Evolutionary conservation across 2,329 filamentous ascomycete species (phyloP).

Genomic region (Talaromyces funiculosus): DNA sequence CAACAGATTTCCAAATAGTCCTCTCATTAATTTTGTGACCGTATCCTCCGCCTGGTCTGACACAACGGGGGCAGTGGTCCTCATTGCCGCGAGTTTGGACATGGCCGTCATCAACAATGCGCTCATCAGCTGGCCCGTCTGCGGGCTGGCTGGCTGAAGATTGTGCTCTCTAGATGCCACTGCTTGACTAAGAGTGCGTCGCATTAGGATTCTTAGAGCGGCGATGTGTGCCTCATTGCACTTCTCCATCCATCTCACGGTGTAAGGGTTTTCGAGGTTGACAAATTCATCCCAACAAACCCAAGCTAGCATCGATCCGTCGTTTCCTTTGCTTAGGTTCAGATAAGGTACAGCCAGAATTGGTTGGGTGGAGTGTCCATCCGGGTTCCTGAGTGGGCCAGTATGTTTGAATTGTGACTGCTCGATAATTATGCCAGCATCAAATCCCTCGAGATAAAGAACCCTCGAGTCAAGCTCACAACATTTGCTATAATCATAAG

Average conservation of each 20-base stretch:
- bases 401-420: conserved; percentile 5
- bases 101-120: conserved; percentile 22
- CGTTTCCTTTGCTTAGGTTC: not conserved
- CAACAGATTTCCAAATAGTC: conserved; percentile 24
- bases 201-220: conserved; percentile 6
- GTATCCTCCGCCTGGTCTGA: conserved; percentile 15
- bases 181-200: conserved; percentile 11
- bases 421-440: conserved; percentile 11
- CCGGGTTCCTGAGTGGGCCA: conserved; percentile 7
- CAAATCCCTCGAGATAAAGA: conserved; percentile 10
- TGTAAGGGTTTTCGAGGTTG: conserved; percentile 22
- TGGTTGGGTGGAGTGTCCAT: not conserved
- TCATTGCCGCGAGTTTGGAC: conserved; percentile 18
- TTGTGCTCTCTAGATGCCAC: conserved; percentile 7
- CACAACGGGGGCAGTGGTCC: conserved; percentile 8
- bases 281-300: conserved; percentile 28
- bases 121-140: conserved; percentile 9
- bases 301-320: conserved; percentile 25
- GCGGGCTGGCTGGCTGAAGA: not conserved
- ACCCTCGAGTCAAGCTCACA: conserved; percentile 11
- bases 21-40: conserved; percentile 24
- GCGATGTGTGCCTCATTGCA: conserved; percentile 11
- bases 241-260: conserved; percentile 24
- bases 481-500: not conserved
- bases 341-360: conserved; percentile 10